Evolutionary conservation across 345 rosid genomes (phyloP).

Genomic region (Hibiscus syriacus): DNA sequence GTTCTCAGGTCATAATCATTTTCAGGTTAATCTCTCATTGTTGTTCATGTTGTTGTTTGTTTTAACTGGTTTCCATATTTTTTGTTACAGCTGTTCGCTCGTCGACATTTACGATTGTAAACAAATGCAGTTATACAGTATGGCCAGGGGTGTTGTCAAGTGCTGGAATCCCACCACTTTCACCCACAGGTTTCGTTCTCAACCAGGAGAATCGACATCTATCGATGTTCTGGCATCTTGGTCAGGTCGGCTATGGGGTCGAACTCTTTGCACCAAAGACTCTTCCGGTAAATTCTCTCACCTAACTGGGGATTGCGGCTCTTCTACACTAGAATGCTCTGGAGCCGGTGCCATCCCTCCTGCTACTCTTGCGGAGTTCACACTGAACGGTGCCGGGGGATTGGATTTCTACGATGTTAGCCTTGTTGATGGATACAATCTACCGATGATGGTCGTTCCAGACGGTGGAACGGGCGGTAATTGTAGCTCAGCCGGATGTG

Average conservation of each 20-base stretch:
- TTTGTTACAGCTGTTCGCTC: background rate
- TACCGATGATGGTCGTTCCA: too few relatives aligned
- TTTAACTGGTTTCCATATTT: background rate
- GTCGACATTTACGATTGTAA: slow-evolving; percentile 39
- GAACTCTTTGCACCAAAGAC: too few relatives aligned
- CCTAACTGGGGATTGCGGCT: slow-evolving; percentile 53
- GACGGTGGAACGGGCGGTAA: too few relatives aligned
- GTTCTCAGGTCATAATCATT: background rate
- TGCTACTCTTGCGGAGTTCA: slow-evolving; percentile 52
- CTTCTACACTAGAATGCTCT: slow-evolving; percentile 35
- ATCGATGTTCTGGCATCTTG: slow-evolving; percentile 38
- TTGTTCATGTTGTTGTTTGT: background rate
- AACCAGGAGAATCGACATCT: slow-evolving; percentile 26
- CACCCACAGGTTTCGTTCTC: slow-evolving; percentile 51
- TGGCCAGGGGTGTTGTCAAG: slow-evolving; percentile 73
- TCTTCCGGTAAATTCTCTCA: slow-evolving; percentile 48
- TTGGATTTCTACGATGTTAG: too few relatives aligned
- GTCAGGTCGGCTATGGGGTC: slow-evolving; percentile 71
- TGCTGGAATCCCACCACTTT: slow-evolving; percentile 31
- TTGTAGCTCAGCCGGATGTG: too few relatives aligned
- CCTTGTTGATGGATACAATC: too few relatives aligned
- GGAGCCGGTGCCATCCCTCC: slow-evolving; percentile 54
- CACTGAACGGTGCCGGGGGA: slow-evolving; percentile 42
- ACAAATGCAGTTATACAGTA: slow-evolving; percentile 50
- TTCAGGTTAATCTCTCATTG: background rate